Evolutionary conservation across 345 rosid genomes (phyloP).

Genomic region (Cardamine chenopodiifolia): DNA sequence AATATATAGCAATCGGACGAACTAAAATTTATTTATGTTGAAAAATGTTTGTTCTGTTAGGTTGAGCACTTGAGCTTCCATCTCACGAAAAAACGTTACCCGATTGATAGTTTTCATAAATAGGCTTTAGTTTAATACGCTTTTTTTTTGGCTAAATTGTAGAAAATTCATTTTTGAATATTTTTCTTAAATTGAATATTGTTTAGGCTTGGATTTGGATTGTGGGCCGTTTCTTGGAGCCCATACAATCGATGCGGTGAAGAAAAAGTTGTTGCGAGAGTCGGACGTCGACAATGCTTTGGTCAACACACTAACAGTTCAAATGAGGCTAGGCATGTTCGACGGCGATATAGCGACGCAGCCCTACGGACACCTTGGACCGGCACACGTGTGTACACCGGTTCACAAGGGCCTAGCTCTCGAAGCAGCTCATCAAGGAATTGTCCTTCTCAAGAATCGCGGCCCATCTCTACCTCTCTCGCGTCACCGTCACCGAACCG

Average conservation of each 20-base stretch:
- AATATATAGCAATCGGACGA: too few relatives aligned
- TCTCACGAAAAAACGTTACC: too few relatives aligned
- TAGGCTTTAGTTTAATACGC: too few relatives aligned
- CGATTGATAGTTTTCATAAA: too few relatives aligned
- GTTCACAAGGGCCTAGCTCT: constrained; percentile 80
- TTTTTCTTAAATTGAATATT: not conserved
- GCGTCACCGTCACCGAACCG: constrained; percentile 48
- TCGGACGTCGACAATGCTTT: constrained; percentile 66
- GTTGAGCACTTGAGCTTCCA: too few relatives aligned
- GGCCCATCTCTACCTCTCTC: constrained; percentile 69
- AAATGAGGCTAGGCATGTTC: constrained; percentile 92
- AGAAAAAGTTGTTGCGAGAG: constrained; percentile 53
- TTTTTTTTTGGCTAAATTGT: not conserved
- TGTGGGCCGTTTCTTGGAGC: constrained; percentile 72
- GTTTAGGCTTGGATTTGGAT: constrained; percentile 82
- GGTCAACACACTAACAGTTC: constrained; percentile 65
- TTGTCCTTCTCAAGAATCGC: constrained; percentile 79
- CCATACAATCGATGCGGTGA: constrained; percentile 57
- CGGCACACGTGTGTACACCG: constrained; percentile 71
- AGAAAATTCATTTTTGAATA: not conserved
- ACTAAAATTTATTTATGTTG: too few relatives aligned
- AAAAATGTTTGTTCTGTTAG: too few relatives aligned
- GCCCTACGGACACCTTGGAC: constrained; percentile 65
- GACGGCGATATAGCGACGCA: constrained; percentile 69
- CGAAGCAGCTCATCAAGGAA: constrained; percentile 90